Percentiles rank a stretch among this genome's conserved stretches.
phyloP scores from a whole-genome alignment of 1,139 yeast species.

The Starmera stellimalicola region DNA sequence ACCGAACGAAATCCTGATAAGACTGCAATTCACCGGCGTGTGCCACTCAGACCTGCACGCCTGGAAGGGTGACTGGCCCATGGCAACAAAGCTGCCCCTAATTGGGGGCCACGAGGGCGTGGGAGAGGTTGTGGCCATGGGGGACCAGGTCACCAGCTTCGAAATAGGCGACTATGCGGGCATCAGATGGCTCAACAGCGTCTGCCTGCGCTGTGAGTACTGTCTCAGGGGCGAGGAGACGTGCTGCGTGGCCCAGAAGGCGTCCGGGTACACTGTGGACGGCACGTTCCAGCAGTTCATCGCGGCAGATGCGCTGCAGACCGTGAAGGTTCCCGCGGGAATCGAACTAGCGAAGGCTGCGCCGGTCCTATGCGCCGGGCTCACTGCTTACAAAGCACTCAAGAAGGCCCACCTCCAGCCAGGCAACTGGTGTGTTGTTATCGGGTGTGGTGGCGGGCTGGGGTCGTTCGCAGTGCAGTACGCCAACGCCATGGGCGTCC shows the following conservation, averaged over 20 bases:
- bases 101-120: constrained; percentile 66
- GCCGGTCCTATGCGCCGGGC: constrained; percentile 41
- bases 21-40: constrained; percentile 41
- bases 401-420: constrained; percentile 20
- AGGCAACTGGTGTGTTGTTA: constrained; percentile 57
- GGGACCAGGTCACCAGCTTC: constrained; percentile 46
- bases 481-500: constrained; percentile 54
- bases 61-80: constrained; percentile 44
- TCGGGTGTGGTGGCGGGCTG: constrained; percentile 65
- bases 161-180: constrained; percentile 55
- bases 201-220: constrained; percentile 50
- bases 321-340: constrained; percentile 49
- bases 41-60: constrained; percentile 45
- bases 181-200: constrained; percentile 54
- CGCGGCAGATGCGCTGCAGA: constrained; percentile 57
- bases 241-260: constrained; percentile 46
- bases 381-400: constrained; percentile 1
- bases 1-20: constrained; percentile 35
- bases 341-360: constrained; percentile 48
- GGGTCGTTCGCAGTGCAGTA: constrained; percentile 58
- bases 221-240: constrained; percentile 47
- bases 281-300: constrained; percentile 63
- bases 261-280: constrained; percentile 57
- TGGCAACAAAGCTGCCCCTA: constrained; percentile 35
- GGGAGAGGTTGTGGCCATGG: constrained; percentile 54